Evolutionary conservation across 1,284 basidiomycete species (phyloP).

Genomic region (Blastosporella zonata): DNA sequence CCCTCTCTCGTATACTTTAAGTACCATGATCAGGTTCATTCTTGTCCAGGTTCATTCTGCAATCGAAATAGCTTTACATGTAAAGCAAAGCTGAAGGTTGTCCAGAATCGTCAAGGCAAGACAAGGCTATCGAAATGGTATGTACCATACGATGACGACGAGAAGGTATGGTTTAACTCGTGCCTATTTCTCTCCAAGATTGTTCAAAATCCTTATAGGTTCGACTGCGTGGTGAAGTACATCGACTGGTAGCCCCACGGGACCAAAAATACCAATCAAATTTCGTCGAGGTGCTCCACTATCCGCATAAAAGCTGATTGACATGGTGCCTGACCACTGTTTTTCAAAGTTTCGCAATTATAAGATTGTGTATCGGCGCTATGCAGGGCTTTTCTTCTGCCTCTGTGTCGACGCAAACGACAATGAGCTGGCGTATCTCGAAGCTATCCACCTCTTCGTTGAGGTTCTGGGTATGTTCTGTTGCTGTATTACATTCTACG

Average conservation of each 20-base stretch:
- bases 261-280: constrained; percentile 99
- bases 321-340: background rate
- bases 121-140: constrained; percentile 98
- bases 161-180: constrained; percentile 65
- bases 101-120: constrained; percentile 97
- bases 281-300: constrained; percentile 83
- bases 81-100: background rate
- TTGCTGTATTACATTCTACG: constrained; percentile 6
- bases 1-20: no score
- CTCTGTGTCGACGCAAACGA: constrained; percentile 97
- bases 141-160: constrained; percentile 92
- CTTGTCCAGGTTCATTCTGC: constrained; percentile 93
- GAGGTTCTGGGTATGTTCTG: constrained; percentile 84
- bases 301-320: background rate
- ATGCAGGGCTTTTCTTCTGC: constrained; percentile 98
- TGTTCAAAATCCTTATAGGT: constrained; percentile 48
- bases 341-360: constrained; percentile 86
- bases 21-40: constrained; percentile 89
- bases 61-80: background rate
- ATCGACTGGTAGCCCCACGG: constrained; percentile 91
- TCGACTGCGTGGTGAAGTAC: constrained; percentile 91
- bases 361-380: constrained; percentile 93
- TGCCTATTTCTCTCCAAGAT: background rate
- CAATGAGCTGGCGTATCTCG: constrained; percentile 95
- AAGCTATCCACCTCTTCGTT: constrained; percentile 97